These are phyloP conservation scores for Quercus mongolica DNA, from an alignment of 306 rosid species.

Conservation along the genomic window DNA sequence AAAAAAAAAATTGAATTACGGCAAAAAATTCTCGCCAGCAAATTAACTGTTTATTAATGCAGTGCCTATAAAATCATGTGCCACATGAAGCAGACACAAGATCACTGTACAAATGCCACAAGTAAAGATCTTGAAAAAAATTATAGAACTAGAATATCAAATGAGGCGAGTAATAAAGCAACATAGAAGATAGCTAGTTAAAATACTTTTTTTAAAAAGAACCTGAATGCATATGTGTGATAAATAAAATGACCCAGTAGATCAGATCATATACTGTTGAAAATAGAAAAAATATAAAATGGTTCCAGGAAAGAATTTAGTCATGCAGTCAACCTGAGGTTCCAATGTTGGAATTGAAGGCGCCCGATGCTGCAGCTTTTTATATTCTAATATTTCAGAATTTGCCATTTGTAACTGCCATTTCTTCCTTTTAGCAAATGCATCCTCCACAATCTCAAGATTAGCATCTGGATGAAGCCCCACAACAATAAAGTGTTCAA, in stretches of 20 bases:
- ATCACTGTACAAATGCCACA: no score
- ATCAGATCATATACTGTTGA: background rate
- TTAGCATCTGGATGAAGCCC: conserved; percentile 92
- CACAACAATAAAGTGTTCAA: conserved; percentile 85
- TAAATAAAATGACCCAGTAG: background rate
- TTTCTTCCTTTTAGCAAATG: conserved; percentile 71
- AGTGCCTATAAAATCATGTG: background rate
- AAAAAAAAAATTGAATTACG: background rate
- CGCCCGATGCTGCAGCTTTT: conserved; percentile 41
- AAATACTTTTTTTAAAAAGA: background rate
- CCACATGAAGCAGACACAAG: no score
- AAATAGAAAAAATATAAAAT: background rate
- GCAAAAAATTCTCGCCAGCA: conserved; percentile 8
- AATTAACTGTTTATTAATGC: conserved; percentile 3
- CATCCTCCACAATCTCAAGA: conserved; percentile 60
- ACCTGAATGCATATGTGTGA: background rate
- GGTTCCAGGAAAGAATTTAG: conserved; percentile 10
- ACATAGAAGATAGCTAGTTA: background rate
- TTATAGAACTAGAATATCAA: background rate
- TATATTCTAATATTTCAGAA: conserved; percentile 40
- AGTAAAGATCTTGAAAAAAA: background rate
- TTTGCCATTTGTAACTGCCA: conserved; percentile 59
- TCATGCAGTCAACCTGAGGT: conserved; percentile 72
- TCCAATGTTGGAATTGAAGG: conserved; percentile 62
- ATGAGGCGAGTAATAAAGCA: background rate